A percentile compares a stretch with the other conserved stretches of the same genome.
phyloP scores from a whole-genome alignment of 805 yeast species.

The Candida verbasci region DNA sequence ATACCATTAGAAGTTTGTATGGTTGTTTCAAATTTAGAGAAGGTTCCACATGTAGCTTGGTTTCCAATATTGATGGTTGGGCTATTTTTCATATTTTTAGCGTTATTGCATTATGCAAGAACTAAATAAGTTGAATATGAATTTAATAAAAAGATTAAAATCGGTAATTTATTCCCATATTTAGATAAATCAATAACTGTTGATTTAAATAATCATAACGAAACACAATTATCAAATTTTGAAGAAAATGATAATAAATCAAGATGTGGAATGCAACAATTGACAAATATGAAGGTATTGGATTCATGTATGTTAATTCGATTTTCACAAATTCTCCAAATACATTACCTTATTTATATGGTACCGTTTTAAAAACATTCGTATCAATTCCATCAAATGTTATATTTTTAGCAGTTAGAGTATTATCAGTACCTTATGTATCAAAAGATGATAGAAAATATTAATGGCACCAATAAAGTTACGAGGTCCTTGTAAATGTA shows the following conservation, averaged over 20 bases:
- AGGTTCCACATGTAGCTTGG: conserved; percentile 61
- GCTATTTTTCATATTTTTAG: conserved; percentile 32
- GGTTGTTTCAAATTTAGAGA: conserved; percentile 45
- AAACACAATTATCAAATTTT: background rate
- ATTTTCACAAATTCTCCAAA: conserved; percentile 36
- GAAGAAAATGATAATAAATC: conserved; percentile 9
- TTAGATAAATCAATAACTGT: conserved; percentile 4
- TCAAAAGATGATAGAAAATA: conserved; percentile 35
- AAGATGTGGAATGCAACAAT: conserved; percentile 14
- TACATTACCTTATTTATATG: conserved; percentile 42
- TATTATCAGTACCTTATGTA: conserved; percentile 40
- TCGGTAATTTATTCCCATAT: conserved; percentile 31
- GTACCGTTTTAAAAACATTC: conserved; percentile 34
- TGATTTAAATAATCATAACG: conserved; percentile 7
- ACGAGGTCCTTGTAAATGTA: conserved; percentile 46
- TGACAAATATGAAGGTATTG: conserved; percentile 33
- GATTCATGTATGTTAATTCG: conserved; percentile 38
- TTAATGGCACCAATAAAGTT: conserved; percentile 35
- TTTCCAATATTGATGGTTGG: conserved; percentile 47
- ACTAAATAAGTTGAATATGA: conserved; percentile 37
- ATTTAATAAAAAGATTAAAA: conserved; percentile 24
- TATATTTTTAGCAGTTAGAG: conserved; percentile 40
- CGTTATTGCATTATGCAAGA: conserved; percentile 48
- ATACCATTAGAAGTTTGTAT: conserved; percentile 45
- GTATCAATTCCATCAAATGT: conserved; percentile 41